Conservation (phyloP, 73 alveolate genomes). For the Paramecium caudatum region DNA sequence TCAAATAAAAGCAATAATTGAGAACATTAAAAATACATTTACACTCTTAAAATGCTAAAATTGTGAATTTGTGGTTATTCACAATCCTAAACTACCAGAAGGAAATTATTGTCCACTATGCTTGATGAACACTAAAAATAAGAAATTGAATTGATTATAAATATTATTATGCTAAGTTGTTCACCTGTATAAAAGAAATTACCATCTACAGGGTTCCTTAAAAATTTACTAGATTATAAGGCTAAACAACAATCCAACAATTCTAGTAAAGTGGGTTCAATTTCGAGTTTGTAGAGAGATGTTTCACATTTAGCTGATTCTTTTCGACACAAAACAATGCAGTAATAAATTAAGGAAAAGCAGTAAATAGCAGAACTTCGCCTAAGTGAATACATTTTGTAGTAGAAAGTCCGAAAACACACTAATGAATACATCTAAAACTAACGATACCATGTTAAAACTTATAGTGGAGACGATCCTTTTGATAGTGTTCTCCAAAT, state of each 20-base stretch:
- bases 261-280: conserved; percentile 2
- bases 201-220: conserved; percentile 10
- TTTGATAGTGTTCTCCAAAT: conserved; percentile 28
- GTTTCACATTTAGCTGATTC: conserved; percentile 60
- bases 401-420: not conserved
- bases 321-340: not conserved
- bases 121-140: too few species aligned
- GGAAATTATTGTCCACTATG: too few species aligned
- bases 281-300: conserved; percentile 48
- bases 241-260: not conserved
- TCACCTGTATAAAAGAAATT: conserved; percentile 23
- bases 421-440: not conserved
- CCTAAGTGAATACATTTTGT: conserved; percentile 7
- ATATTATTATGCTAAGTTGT: not conserved
- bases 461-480: not conserved
- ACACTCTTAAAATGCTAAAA: too few species aligned
- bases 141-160: too few species aligned
- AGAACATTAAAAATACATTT: too few species aligned
- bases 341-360: conserved; percentile 22
- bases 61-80: too few species aligned
- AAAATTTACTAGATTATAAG: conserved; percentile 9
- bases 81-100: too few species aligned
- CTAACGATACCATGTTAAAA: conserved; percentile 21
- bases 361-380: conserved; percentile 16
- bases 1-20: too few species aligned